Base-by-base conservation (phyloP, 441 rosid genomes). In the Erodium chrysanthum region DNA sequence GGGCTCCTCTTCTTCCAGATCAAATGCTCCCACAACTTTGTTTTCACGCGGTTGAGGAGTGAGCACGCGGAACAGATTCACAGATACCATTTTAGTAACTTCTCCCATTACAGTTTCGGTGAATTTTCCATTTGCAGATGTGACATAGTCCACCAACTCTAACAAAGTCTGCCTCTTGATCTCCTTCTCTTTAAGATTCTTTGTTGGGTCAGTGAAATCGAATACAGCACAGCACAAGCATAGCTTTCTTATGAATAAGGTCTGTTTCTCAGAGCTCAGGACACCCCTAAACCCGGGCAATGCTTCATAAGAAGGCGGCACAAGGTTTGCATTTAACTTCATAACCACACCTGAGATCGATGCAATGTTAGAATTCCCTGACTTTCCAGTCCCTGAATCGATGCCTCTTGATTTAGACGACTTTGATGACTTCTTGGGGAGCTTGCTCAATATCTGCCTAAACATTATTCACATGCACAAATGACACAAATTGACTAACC, bases 381-480 rank as follows among this genome's bases (percentile, higher is more conserved):
- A 35, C 40, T 35, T 35, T 8, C 40, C 40, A 35, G 40, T 35
- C 40, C 40, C 40, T 35, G 40, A 35, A 7, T 31, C 76, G 54
- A 82, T 66, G 67, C 85, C 35, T 82, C 88, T 65, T 81, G 77
- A 76, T 76, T 79, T 64, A 52, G 79, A 68, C 14, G 93, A 84
- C 70, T 87, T 88, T 8, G 90, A 83, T 27, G 88, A 84, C 82
- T 91, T 91, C 83, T 81, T 73, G 1, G 96, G 97, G 74, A 89
- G 88, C 89, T 84, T 89, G 79, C 86, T 91, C 31, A 91, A 80
- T 73, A 91, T 80, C 82, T 91, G 87, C 68, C 84, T 89, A 76
- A 90, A 81, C 97, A 87, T 91, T 69, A 75, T 77, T 81, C 58
- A 68, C 14, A 35, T 67, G 73, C 48, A 56, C 70, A 48, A 44